phyloP scores from a whole-genome alignment of 2,329 filamentous ascomycete species.

The Scytalidium lignicola region DNA sequence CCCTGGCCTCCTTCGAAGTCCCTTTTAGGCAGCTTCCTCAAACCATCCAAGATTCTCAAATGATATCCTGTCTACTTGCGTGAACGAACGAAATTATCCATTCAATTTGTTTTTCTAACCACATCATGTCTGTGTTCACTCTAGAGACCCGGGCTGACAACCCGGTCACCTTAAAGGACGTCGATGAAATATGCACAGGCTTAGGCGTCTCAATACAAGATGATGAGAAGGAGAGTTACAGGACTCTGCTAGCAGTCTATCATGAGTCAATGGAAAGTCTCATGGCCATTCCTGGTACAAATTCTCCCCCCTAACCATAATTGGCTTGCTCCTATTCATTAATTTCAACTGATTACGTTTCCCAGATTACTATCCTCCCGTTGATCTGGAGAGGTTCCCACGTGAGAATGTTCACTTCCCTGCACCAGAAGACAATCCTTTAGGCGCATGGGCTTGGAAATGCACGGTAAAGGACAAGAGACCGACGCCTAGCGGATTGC shows the following conservation, averaged over 20 bases:
- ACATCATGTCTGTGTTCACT: constrained; percentile 11
- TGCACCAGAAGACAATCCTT: constrained; percentile 34
- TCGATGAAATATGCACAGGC: constrained; percentile 13
- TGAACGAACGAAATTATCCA: background rate
- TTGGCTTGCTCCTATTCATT: constrained; percentile 43
- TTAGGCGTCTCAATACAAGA: constrained; percentile 31
- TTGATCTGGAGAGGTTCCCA: constrained; percentile 33
- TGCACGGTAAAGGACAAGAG: constrained; percentile 37
- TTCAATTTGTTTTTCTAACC: background rate
- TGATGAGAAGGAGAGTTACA: constrained; percentile 30
- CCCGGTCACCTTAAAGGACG: constrained; percentile 9
- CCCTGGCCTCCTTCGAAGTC: too few relatives aligned
- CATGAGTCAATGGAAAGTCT: constrained; percentile 32
- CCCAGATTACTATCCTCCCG: constrained; percentile 26
- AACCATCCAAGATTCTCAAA: too few relatives aligned
- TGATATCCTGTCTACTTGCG: too few relatives aligned
- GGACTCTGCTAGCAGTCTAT: constrained; percentile 32
- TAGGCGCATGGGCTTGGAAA: constrained; percentile 48
- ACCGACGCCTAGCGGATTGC: constrained; percentile 5
- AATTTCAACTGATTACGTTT: constrained; percentile 28
- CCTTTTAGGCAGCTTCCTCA: too few relatives aligned
- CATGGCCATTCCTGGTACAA: constrained; percentile 28
- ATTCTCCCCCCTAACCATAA: constrained; percentile 47
- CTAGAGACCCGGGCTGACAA: constrained; percentile 3
- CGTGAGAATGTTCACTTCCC: constrained; percentile 38